Base-by-base conservation (phyloP, 2,329 filamentous ascomycete species). In the Alternaria longipes region DNA sequence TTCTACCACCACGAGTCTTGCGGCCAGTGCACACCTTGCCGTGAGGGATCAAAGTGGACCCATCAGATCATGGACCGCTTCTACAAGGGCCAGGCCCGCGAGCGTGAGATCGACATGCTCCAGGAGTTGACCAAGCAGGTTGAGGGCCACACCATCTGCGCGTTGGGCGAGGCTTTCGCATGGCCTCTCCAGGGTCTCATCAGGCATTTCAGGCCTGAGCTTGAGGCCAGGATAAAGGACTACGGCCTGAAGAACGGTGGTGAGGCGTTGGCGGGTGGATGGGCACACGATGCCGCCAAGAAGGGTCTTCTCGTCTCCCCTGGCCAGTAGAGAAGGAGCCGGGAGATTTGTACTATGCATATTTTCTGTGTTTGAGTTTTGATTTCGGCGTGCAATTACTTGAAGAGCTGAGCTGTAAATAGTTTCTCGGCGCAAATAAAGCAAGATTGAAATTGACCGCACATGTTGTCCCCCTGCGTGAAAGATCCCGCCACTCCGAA, bases 81-180 rank as follows among this genome's bases (percentile, higher is more conserved):
- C 73, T 93, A 97, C 85, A 91, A 91, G 80, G 95, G 95, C 61
- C 89, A 92, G 81, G 95, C 92, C 62, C 89, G 92, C 65, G 89
- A 90, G 81, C 87, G 95, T 63, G 95, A 99, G 83, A 99, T 99
- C 79, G 95, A 99, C 80, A 99, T 99, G 95, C 87, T 99, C 70
- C 95, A 97, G 84, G 95, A 99, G 85, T 84, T 99, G 72, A 99
- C 95, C 66, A 99, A 99, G 87, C 95, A 99, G 84, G 95, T 99
- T 64, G 95, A 99, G 84, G 95, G 95, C 11, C 95, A 99, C 85
- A 98, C 95, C 49, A 99, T 99, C 76, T 99, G 95, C 82, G 95
- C 94, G 81, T 85, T 99, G 67, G 95, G 95, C 60, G 95, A 99
- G 85, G 95, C 95, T 65, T 99, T 99, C 73, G 94, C 95, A 66